phyloP scores from a whole-genome alignment of 2,329 filamentous ascomycete genomes.

The Bertia moriformis region DNA sequence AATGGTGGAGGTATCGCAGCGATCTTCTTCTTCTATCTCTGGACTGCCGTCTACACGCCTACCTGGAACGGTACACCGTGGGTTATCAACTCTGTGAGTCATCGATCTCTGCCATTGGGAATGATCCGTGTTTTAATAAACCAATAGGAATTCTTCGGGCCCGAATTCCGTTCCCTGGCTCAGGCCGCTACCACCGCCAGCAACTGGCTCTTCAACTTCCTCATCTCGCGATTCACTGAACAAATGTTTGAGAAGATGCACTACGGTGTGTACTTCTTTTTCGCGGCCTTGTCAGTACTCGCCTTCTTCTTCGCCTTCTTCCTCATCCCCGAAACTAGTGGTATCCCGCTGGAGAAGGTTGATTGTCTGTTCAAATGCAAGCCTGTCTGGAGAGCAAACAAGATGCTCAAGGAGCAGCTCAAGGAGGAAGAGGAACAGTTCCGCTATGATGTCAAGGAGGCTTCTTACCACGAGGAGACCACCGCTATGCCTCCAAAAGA shows the following conservation, averaged over 20 bases:
- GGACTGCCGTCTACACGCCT: conserved; percentile 44
- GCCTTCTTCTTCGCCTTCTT: conserved; percentile 32
- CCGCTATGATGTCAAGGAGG: not conserved
- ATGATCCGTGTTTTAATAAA: too few species aligned
- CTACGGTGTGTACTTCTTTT: conserved; percentile 40
- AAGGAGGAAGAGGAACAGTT: conserved; percentile 1
- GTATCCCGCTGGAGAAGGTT: conserved; percentile 32
- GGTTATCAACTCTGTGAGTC: conserved; percentile 43
- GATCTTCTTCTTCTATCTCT: conserved; percentile 55
- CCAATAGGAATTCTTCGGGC: conserved; percentile 50
- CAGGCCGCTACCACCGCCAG: conserved; percentile 42
- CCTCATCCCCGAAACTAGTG: conserved; percentile 35
- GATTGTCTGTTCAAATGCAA: conserved; percentile 28
- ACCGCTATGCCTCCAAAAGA: too few species aligned
- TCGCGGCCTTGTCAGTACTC: conserved; percentile 30
- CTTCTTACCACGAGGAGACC: not conserved
- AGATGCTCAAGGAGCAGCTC: not conserved
- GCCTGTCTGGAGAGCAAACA: conserved; percentile 1
- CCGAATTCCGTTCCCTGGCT: conserved; percentile 38
- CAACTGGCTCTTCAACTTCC: conserved; percentile 42
- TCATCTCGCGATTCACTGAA: conserved; percentile 35
- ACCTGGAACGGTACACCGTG: conserved; percentile 47
- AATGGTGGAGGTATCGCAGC: conserved; percentile 35
- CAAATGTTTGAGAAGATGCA: conserved; percentile 29
- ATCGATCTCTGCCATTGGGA: too few species aligned